Percentiles rank a stretch among this genome's conserved stretches.
Conservation (phyloP, 2,329 filamentous ascomycete species). For the Fragosphaeria purpurea region DNA sequence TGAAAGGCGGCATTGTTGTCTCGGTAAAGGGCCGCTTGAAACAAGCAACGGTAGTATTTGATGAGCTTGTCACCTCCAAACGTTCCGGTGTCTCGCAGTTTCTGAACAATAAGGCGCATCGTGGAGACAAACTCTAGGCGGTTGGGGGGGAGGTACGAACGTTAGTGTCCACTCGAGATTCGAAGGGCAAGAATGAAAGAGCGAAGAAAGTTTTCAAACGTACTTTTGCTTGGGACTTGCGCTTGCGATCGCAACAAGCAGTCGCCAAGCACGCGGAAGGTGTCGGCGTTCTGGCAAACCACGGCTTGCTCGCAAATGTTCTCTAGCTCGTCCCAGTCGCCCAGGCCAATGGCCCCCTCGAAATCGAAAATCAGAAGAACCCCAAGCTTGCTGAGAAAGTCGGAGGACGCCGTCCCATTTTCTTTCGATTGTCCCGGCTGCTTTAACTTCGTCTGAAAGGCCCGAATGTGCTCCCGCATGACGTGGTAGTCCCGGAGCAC, state of each 20-base stretch:
- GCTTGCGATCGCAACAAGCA: constrained; percentile 45
- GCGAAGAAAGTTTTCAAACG: not conserved
- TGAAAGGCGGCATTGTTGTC: constrained; percentile 46
- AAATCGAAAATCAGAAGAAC: constrained; percentile 68
- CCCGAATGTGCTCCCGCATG: constrained; percentile 48
- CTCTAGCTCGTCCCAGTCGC: constrained; percentile 56
- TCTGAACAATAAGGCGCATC: constrained; percentile 60
- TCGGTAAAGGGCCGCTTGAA: constrained; percentile 53
- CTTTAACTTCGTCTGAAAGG: constrained; percentile 42
- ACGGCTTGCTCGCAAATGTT: constrained; percentile 46
- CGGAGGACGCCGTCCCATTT: constrained; percentile 30
- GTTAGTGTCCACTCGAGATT: not conserved
- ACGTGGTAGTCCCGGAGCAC: constrained; percentile 52
- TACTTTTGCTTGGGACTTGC: constrained; percentile 15
- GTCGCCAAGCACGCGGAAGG: constrained; percentile 57
- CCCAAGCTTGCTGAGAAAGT: constrained; percentile 52
- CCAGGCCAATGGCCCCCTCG: constrained; percentile 59
- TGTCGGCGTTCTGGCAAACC: constrained; percentile 30
- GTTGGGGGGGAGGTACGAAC: not conserved
- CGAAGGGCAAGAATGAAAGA: not conserved
- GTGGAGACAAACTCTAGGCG: constrained; percentile 37
- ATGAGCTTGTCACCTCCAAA: constrained; percentile 53
- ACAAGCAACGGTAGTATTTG: constrained; percentile 70
- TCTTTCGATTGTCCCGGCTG: constrained; percentile 29
- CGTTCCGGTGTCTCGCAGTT: constrained; percentile 47